Base-by-base conservation (phyloP, 2,329 filamentous ascomycete species). In the Venturia asperata region DNA sequence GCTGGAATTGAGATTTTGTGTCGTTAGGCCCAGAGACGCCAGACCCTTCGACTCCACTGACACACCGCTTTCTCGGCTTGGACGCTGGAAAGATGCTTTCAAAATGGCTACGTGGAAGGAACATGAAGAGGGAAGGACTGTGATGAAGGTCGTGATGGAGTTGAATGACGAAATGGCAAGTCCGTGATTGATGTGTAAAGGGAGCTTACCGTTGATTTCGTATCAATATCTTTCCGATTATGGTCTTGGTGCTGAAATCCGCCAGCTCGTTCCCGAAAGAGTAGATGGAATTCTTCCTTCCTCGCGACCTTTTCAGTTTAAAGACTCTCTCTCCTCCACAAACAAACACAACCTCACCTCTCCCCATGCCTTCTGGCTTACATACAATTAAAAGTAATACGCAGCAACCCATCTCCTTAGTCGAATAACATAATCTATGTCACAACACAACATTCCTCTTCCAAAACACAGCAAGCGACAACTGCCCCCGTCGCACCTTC, bases 41-140 rank as follows among this genome's bases (percentile, higher is more conserved):
- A 0, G 83, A 83, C 68, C 82, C 91, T 66, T 83, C 87, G 62
- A 83, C 86, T 70, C 83, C 91, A 78, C 83, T 91, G n/a, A 91
- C 88, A 3, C 88, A 91, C 74, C 82, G 84, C 6, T 88, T 87
- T 74, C 83, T 82, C 67, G 88, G 88, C 0, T 77, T 91, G 0
- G 83, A 81, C 17, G 79, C 82, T 41, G 85, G 9, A 81, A 82
- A 64, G 78, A 88, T 87, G 1, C n/a, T n/a, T 91, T 91, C 72
- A 85, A 88, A 70, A 82, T 91, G 72, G 88, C 88, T 2, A 83
- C 84, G 19, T 83, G 84, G 70, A 90, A 87, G 0, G 81, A 82
- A 45, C 88, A 91, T 70, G 84, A 85, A 37, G 77, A 86, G 1
- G 87, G 87, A 0, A 87, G 85, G 21, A 75, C 91, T 63, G 87